These are phyloP conservation scores for Darksidea phi DNA, from an alignment of 495 filamentous ascomycete genomes.

Conservation along the genomic window DNA sequence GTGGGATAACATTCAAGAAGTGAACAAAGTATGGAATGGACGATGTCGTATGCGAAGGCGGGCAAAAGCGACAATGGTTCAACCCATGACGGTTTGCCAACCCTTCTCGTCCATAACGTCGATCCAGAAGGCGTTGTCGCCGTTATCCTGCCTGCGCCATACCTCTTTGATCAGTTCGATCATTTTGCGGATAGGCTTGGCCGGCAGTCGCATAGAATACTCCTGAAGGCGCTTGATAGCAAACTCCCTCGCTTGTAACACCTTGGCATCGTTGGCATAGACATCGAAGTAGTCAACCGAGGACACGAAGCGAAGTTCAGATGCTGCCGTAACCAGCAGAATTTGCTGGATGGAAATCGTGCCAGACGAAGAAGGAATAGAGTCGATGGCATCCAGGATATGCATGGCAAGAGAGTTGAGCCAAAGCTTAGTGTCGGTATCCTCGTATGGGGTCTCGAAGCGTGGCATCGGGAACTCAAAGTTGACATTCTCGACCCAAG, in stretches of 20 bases:
- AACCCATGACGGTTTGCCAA: slow-evolving; percentile 61
- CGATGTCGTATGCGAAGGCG: neutral
- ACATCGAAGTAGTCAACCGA: slow-evolving; percentile 35
- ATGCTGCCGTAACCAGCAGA: slow-evolving; percentile 52
- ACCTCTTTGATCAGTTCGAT: slow-evolving; percentile 52
- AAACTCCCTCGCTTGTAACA: slow-evolving; percentile 49
- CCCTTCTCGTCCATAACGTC: slow-evolving; percentile 59
- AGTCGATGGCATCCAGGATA: slow-evolving; percentile 52
- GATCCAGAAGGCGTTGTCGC: slow-evolving; percentile 50
- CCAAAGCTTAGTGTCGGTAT: slow-evolving; percentile 45
- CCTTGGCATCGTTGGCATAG: slow-evolving; percentile 51
- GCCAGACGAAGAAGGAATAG: slow-evolving; percentile 54
- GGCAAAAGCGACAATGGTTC: slow-evolving; percentile 3
- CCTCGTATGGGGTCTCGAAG: slow-evolving; percentile 27
- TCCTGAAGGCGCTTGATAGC: slow-evolving; percentile 51
- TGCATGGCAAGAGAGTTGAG: slow-evolving; percentile 55
- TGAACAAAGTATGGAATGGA: neutral
- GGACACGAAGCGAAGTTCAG: slow-evolving; percentile 50
- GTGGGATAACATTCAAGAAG: too few relatives aligned
- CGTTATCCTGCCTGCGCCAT: slow-evolving; percentile 52
- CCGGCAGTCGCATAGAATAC: slow-evolving; percentile 51
- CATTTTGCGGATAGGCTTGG: slow-evolving; percentile 54
- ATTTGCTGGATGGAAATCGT: slow-evolving; percentile 58
- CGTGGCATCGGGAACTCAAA: slow-evolving; percentile 29
- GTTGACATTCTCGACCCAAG: slow-evolving; percentile 21